Percentiles rank a stretch among this genome's conserved stretches.
These are phyloP conservation scores for Tillandsia fasciculata DNA, from an alignment of 176 grass and related monocot species.

Conservation along the genomic window DNA sequence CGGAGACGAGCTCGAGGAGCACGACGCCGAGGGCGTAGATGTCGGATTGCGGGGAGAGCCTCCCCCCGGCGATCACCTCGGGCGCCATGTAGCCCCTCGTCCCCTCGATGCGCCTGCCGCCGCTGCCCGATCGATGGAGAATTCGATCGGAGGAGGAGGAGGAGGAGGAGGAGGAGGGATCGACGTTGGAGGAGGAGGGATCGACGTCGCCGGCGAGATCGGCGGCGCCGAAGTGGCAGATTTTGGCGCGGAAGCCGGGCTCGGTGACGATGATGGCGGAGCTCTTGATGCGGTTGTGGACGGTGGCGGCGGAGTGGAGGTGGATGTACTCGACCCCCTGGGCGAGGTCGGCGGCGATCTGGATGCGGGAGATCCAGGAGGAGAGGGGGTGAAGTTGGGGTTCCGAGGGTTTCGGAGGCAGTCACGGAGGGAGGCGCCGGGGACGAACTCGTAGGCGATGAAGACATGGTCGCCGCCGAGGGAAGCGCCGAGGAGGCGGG, in stretches of 20 bases:
- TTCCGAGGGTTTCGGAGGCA: slow-evolving; percentile 66
- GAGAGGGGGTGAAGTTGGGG: slow-evolving; percentile 58
- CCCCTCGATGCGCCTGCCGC: slow-evolving; percentile 53
- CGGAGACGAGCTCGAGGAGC: slow-evolving; percentile 73
- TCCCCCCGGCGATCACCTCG: slow-evolving; percentile 33
- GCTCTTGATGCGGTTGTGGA: slow-evolving; percentile 78
- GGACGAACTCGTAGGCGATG: slow-evolving; percentile 58
- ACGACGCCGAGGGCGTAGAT: slow-evolving; percentile 66
- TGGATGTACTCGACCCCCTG: slow-evolving; percentile 82
- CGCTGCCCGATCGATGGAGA: slow-evolving; percentile 19
- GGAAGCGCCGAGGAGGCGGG: slow-evolving; percentile 70
- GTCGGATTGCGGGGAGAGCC: slow-evolving; percentile 41
- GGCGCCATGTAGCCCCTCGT: slow-evolving; percentile 79
- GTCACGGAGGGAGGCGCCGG: slow-evolving; percentile 39
- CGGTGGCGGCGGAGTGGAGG: slow-evolving; percentile 34
- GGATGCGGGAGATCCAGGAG: slow-evolving; percentile 54
- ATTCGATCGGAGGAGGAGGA: slow-evolving; percentile 5
- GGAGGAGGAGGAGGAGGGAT: too few species aligned
- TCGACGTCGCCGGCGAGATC: slow-evolving; percentile 62
- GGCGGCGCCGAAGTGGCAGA: slow-evolving; percentile 62
- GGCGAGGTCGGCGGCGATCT: slow-evolving; percentile 54
- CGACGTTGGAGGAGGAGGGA: too few species aligned
- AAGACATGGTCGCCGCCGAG: slow-evolving; percentile 51
- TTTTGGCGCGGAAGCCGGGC: slow-evolving; percentile 53
- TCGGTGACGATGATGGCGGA: slow-evolving; percentile 61